Percentiles rank a stretch among this genome's conserved stretches.
Evolutionary conservation across 495 filamentous ascomycete species (phyloP).

Genomic region (Tuber umbilicatum): DNA sequence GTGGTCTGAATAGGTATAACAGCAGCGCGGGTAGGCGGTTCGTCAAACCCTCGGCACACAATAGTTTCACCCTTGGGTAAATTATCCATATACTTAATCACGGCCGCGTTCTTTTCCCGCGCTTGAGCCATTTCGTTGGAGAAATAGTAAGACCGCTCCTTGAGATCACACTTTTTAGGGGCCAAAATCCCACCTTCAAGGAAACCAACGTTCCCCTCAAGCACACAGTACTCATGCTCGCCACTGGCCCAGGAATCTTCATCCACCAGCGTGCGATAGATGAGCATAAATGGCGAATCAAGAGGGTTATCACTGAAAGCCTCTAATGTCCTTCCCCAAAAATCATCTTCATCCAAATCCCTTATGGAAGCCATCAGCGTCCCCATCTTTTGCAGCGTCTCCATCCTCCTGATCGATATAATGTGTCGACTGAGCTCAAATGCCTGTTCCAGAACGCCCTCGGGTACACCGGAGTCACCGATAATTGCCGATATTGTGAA

Average conservation of each 20-base stretch:
- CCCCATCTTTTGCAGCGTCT: constrained; percentile 29
- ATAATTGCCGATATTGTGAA: constrained; percentile 29
- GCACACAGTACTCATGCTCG: constrained; percentile 6
- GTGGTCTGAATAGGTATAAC: constrained; percentile 38
- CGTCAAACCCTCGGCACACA: constrained; percentile 31
- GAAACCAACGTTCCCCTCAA: constrained; percentile 29
- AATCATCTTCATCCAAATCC: constrained; percentile 32
- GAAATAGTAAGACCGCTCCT: constrained; percentile 24
- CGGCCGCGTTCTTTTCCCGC: constrained; percentile 24
- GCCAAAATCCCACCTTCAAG: constrained; percentile 22
- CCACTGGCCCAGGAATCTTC: neutral
- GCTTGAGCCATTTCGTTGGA: constrained; percentile 32
- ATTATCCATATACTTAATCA: constrained; percentile 29
- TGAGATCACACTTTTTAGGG: constrained; percentile 13
- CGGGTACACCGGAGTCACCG: constrained; percentile 18
- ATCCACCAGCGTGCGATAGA: constrained; percentile 26
- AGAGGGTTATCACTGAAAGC: constrained; percentile 33
- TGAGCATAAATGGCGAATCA: constrained; percentile 33
- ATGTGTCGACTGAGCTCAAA: constrained; percentile 32
- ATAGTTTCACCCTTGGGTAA: constrained; percentile 11
- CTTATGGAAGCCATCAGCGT: constrained; percentile 24
- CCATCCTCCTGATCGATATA: constrained; percentile 33
- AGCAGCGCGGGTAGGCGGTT: constrained; percentile 25
- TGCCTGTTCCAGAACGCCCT: constrained; percentile 32
- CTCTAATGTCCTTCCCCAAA: constrained; percentile 31